Conservation (phyloP, 2,329 filamentous ascomycete genomes). For the Sporothrix pallida region DNA sequence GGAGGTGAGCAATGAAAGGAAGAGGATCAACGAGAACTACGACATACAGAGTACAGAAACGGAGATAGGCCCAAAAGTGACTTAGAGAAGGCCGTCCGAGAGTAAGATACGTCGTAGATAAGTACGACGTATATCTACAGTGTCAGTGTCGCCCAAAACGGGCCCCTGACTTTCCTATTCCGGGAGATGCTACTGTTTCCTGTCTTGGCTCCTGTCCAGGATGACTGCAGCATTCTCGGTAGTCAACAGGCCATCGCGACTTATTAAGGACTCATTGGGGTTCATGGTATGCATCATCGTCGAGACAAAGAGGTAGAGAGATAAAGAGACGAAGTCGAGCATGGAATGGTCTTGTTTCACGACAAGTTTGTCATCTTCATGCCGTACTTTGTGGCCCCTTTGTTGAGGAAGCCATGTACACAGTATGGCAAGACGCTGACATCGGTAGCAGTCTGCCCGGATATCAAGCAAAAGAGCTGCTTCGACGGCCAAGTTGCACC, state of each 20-base stretch:
- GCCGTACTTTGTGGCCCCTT: too few relatives aligned
- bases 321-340: too few relatives aligned
- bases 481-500: not conserved
- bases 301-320: too few relatives aligned
- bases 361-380: not conserved
- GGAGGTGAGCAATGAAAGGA: not conserved
- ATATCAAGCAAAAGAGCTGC: not conserved
- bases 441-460: not conserved
- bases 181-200: constrained; percentile 13
- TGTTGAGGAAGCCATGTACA: not conserved
- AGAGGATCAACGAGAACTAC: not conserved
- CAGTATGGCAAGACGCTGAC: not conserved
- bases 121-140: too few relatives aligned
- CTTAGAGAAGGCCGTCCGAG: not conserved
- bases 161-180: constrained; percentile 26
- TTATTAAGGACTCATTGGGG: not conserved
- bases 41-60: not conserved
- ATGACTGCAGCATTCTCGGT: not conserved
- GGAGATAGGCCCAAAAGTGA: not conserved
- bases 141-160: constrained; percentile 18
- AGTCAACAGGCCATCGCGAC: not conserved
- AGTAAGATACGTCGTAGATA: too few relatives aligned
- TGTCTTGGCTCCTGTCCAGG: not conserved
- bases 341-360: not conserved
- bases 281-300: not conserved